Evolutionary conservation across 768 basidiomycete species (phyloP), one percentile per base, ranked within the genome.

Genomic region (Lenzites betulinus): DNA sequence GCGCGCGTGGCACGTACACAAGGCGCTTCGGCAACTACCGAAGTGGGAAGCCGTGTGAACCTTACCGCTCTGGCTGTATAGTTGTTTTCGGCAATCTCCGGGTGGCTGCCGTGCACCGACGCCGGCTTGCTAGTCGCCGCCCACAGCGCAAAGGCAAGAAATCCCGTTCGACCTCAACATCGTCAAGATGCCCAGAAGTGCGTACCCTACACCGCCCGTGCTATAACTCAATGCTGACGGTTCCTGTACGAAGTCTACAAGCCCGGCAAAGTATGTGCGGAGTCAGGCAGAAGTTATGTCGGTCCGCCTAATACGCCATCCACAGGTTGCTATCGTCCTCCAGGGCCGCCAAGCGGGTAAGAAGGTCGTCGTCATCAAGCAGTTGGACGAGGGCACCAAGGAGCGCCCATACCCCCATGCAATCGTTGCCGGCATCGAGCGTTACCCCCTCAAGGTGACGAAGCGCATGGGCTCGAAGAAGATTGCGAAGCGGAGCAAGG

Each of bases 351-450:
- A 98, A 77, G 97, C 97, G 67, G 97, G 97, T 74, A 94, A 93
- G 83, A 99, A 99, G 84, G 96, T 98, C 68, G 96, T 99, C 63
- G 92, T 98, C 67, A 94, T 99, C 78, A 97, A 95, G 80, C 96
- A 98, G 78, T 75, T 88, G 64, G 97, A 99, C 74, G 97, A 98
- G 75, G 95, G 95, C 42, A 93, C 90, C 69, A 98, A 98, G 80
- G 93, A 95, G 69, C 85, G 93, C 64, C 93, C 89, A 58, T 99
- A 97, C 81, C 92, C 96, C 66, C 95, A 99, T 76, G 97, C 97
- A 69, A 89, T 99, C 73, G 96, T 98, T 73, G 97, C 95, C 60
- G 97, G 97, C 67, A 86, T 99, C 74, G 96, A 99, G 82, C 87
- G 95, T 68, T 98, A 97, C 87, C 97, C 97, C 18, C 82, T 91